A percentile compares a stretch with the other conserved stretches of the same genome.
Conservation (phyloP, 306 rosid species). For the Begonia loranthoides region DNA sequence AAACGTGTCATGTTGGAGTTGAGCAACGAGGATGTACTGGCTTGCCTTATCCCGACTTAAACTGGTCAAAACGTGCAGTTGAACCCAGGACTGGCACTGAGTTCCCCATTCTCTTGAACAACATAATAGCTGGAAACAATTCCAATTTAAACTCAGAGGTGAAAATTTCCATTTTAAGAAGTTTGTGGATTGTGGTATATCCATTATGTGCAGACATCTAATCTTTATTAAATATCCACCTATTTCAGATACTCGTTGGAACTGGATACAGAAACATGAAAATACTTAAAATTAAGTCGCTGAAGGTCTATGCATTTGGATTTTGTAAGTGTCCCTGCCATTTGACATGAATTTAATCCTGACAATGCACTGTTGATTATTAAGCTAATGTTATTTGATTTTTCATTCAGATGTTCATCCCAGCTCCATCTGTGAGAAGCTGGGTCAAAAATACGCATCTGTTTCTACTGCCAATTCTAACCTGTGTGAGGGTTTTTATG, state of each 20-base stretch:
- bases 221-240: background rate
- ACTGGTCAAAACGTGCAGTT: constrained; percentile 40
- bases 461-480: constrained; percentile 51
- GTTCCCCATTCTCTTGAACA: constrained; percentile 62
- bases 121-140: constrained; percentile 25
- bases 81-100: constrained; percentile 91
- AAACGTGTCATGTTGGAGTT: constrained; percentile 36
- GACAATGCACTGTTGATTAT: constrained; percentile 3
- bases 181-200: too few relatives aligned
- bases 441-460: constrained; percentile 81
- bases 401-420: constrained; percentile 67
- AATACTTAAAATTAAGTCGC: constrained; percentile 57
- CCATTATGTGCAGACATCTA: too few relatives aligned
- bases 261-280: constrained; percentile 75
- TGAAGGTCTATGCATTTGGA: constrained; percentile 82
- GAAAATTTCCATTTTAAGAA: constrained; percentile 6
- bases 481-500: constrained; percentile 43
- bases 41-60: constrained; percentile 29
- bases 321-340: constrained; percentile 45
- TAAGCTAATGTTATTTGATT: constrained; percentile 6
- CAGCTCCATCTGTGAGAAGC: constrained; percentile 58
- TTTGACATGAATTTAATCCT: background rate
- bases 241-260: constrained; percentile 77
- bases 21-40: constrained; percentile 33
- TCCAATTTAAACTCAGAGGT: constrained; percentile 63